These are phyloP conservation scores for Sarocladium strictum DNA, from an alignment of 2,329 filamentous ascomycete genomes.

Conservation along the genomic window DNA sequence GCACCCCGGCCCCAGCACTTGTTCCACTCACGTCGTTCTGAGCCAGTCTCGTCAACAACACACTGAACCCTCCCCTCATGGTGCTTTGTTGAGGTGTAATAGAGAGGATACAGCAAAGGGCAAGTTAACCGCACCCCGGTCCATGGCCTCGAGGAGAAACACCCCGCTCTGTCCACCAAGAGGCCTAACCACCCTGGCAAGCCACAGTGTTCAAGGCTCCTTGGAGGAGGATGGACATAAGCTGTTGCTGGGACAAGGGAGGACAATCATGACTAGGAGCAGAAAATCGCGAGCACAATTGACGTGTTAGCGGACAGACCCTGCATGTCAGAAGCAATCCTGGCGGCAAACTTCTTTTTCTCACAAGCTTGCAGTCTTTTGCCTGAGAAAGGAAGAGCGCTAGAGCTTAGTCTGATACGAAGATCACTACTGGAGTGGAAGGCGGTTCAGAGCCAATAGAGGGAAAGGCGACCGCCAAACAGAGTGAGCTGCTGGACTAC, in stretches of 20 bases:
- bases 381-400: neutral
- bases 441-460: constrained; percentile 3
- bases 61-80: neutral
- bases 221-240: constrained; percentile 1
- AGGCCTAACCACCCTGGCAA: constrained; percentile 8
- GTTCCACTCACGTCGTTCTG: neutral
- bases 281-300: neutral
- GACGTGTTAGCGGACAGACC: neutral
- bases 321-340: neutral
- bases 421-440: neutral
- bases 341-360: neutral
- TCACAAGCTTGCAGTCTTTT: neutral
- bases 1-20: constrained; percentile 1
- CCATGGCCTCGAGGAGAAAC: neutral
- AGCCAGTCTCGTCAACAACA: constrained; percentile 2
- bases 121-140: constrained; percentile 4
- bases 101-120: neutral
- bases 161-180: constrained; percentile 1
- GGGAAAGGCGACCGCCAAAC: neutral
- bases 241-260: neutral
- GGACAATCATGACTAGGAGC: neutral
- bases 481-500: neutral
- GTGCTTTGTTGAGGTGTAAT: neutral
- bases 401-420: constrained; percentile 4
- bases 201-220: neutral